Evolutionary conservation across 768 basidiomycete species (phyloP), one percentile per base, ranked within the genome.

Genomic region (Lyophyllum shimeji): DNA sequence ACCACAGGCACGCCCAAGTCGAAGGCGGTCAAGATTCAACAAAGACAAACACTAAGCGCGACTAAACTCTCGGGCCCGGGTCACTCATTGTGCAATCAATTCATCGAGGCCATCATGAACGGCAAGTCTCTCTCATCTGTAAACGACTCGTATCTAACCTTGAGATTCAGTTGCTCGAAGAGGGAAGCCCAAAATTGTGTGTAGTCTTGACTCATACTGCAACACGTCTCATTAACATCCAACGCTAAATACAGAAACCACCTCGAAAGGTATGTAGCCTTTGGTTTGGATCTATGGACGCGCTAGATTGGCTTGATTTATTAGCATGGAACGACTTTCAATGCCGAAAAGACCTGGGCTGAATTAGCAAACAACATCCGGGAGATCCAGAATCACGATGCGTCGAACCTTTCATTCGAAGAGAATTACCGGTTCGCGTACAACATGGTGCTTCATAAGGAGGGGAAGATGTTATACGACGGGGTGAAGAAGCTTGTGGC

Each of bases 321-420:
- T 34, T 59, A 93, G 91, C 87, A 85, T 71, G 88, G 86, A 9
- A 81, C 84, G 20, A 85, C 85, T 55, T 80, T 90, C 46, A 85
- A 90, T n/a, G 79, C 86, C 24, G 87, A 93, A 42, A 86, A 90
- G 61, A 95, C 88, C 42, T 97, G 95, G 93, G 68, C 78, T 6
- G 84, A 84, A 60, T 77, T 99, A 12, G 79, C 91, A 11, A 76
- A 79, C 58, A 97, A 98, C 60, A 95, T 99, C 62, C 81, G 85
- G 55, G 93, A 96, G 77, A 98, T 99, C 50, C 93, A 96, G 69
- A 89, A 92, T 63, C 93, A 96, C 71, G 93, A 96, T 70, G 93
- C 94, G 3, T 83, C 85, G 47, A 87, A 86, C 63, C 82, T 99
- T 31, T 90, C 89, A 20, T 95, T 89, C 62, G 93, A 65, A 55